Percentiles rank a stretch among this genome's conserved stretches.
These are phyloP conservation scores for Adansonia grandidieri DNA, from an alignment of 441 rosid genomes.

Conservation along the genomic window DNA sequence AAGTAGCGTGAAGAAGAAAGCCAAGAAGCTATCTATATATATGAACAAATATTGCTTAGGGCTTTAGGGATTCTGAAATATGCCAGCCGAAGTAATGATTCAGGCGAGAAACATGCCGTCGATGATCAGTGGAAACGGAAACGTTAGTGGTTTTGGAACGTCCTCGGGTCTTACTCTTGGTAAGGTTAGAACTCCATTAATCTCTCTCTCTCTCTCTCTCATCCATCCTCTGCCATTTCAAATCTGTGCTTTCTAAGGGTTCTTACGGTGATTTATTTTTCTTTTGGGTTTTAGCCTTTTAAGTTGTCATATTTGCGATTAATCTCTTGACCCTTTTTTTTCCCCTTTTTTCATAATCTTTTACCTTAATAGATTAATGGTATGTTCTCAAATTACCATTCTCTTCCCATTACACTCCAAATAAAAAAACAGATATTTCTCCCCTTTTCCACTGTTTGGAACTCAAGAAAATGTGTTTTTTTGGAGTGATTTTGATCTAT, in stretches of 20 bases:
- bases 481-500: conserved; percentile 28
- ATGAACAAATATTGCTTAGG: conserved; percentile 11
- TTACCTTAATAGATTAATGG: conserved; percentile 3
- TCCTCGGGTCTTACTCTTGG: conserved; percentile 53
- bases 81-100: conserved; percentile 69
- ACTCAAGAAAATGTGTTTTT: conserved; percentile 24
- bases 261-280: background rate
- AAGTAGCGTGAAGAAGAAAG: background rate
- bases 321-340: background rate
- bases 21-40: background rate
- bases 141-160: conserved; percentile 50
- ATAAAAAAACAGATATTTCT: conserved; percentile 17
- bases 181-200: conserved; percentile 49
- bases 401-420: background rate
- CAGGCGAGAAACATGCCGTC: conserved; percentile 66
- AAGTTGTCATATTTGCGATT: background rate
- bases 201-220: background rate
- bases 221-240: background rate
- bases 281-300: background rate
- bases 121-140: conserved; percentile 46
- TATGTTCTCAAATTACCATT: conserved; percentile 7
- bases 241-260: conserved; percentile 9
- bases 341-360: background rate
- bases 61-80: conserved; percentile 42
- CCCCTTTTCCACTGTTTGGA: conserved; percentile 20